phyloP scores from a whole-genome alignment of 2,329 filamentous ascomycete species.

The Diplocarpon rosae region DNA sequence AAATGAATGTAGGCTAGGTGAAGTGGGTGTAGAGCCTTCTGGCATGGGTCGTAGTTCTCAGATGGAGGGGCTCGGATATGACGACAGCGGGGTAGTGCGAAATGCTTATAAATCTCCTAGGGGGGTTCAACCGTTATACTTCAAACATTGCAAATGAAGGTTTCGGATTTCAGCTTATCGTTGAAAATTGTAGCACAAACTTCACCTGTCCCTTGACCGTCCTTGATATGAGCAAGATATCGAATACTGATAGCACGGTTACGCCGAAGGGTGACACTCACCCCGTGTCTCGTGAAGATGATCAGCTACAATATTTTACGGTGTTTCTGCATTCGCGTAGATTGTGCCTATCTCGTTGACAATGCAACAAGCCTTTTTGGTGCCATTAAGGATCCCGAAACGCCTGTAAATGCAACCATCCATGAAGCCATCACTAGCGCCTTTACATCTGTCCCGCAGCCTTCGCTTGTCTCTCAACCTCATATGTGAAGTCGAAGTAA shows the following conservation, averaged over 20 bases:
- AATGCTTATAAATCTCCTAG: not conserved
- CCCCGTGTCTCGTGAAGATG: not conserved
- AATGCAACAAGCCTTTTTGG: constrained; percentile 7
- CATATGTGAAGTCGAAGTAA: constrained; percentile 98
- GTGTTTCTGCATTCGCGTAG: constrained; percentile 1
- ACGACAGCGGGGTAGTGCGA: not conserved
- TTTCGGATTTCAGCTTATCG: too few relatives aligned
- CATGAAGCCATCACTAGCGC: not conserved
- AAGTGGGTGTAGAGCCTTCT: too few relatives aligned
- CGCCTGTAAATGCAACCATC: constrained; percentile 5
- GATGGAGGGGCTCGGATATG: not conserved
- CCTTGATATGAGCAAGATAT: too few relatives aligned
- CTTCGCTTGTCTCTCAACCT: constrained; percentile 76
- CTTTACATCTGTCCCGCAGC: constrained; percentile 21
- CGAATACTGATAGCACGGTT: too few relatives aligned
- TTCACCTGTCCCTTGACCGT: too few relatives aligned
- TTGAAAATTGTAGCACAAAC: too few relatives aligned
- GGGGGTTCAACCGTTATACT: not conserved
- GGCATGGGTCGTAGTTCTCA: not conserved
- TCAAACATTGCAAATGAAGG: too few relatives aligned
- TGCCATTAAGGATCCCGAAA: constrained; percentile 5
- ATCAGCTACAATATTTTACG: not conserved
- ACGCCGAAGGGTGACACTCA: too few relatives aligned
- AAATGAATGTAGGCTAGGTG: too few relatives aligned
- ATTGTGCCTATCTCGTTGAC: not conserved